Conservation (phyloP, 495 filamentous ascomycete species). For the Penicillium verhagenii region DNA sequence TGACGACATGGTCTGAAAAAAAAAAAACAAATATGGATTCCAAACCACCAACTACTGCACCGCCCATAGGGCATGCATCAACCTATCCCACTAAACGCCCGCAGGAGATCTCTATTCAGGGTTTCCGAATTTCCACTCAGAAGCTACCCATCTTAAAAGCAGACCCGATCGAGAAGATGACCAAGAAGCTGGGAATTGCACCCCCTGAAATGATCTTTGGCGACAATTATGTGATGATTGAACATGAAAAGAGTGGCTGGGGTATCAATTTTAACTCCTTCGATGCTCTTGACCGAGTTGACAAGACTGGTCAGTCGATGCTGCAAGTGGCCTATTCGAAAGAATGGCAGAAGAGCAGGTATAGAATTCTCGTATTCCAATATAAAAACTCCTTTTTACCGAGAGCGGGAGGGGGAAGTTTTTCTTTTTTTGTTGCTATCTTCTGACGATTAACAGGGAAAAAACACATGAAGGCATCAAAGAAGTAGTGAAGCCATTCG, state of each 20-base stretch:
- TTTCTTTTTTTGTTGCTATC: background rate
- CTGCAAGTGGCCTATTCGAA: conserved; percentile 88
- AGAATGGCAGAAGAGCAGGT: conserved; percentile 83
- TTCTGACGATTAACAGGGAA: conserved; percentile 53
- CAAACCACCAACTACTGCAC: background rate
- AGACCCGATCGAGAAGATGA: conserved; percentile 85
- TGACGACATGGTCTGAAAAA: conserved; percentile 14
- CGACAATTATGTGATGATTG: conserved; percentile 77
- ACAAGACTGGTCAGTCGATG: conserved; percentile 90
- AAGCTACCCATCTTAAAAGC: conserved; percentile 93
- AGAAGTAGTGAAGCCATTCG: conserved; percentile 91
- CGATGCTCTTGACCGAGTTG: conserved; percentile 83
- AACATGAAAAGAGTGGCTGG: conserved; percentile 70
- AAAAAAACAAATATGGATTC: conserved; percentile 12
- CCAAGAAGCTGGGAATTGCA: conserved; percentile 71
- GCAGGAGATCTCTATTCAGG: conserved; percentile 47
- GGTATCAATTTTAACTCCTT: conserved; percentile 75
- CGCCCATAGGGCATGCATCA: conserved; percentile 16
- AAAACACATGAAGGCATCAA: conserved; percentile 84
- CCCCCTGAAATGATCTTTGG: conserved; percentile 99
- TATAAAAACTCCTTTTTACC: too few species aligned
- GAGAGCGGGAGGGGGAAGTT: too few species aligned
- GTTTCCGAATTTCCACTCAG: conserved; percentile 71
- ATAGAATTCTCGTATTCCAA: conserved; percentile 1
- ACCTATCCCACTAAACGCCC: conserved; percentile 33